Evolutionary conservation across 2,329 filamentous ascomycete species (phyloP), one percentile per base, ranked within the genome.

Genomic region (Fusarium mundagurra): DNA sequence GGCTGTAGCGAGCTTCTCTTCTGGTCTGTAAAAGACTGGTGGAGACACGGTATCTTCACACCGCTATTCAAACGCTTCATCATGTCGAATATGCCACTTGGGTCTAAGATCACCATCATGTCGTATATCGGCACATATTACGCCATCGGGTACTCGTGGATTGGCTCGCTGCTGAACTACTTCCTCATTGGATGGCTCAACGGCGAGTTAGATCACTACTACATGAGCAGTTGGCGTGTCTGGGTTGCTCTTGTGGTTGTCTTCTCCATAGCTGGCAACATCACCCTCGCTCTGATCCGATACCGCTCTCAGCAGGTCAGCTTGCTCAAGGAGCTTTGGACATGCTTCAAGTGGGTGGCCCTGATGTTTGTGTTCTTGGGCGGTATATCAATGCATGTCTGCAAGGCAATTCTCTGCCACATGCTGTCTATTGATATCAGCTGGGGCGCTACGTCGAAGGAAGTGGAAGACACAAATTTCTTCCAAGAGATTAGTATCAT

Each of bases 1-100:
- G 92, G 92, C 11, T 92, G 90, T 77, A 92, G 90, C 78, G 92
- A 93, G 80, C 83, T 93, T 59, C 85, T 93, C 22, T 93, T 94
- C 85, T 86, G 92, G 74, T 92, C 92, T 0, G 80, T 93, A n/a
- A 55, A 29, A n/a, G 34, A 55, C 20, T 55, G 51, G 51, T 29
- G 34, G 34, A 55, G 36, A 8, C 24, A 41, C 1, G 51, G 51
- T 22, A n/a, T 55, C 6, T 55, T 55, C 4, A 55, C 51, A 1
- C 34, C 51, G 3, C 24, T 55, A 0, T 55, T 55, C 34, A 55
- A 55, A n/a, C 51, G 51, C 4, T 55, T 55, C 14, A n/a, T 55
- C 11, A 3, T 18, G 51, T 55, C 51, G 10, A 55, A 41, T 29
- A 55, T 55, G 51, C 51, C 51, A 6, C 34, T 55, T 0, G 51